These are phyloP conservation scores for Diaporthe helianthi DNA, from an alignment of 2,329 filamentous ascomycete species.

Conservation along the genomic window DNA sequence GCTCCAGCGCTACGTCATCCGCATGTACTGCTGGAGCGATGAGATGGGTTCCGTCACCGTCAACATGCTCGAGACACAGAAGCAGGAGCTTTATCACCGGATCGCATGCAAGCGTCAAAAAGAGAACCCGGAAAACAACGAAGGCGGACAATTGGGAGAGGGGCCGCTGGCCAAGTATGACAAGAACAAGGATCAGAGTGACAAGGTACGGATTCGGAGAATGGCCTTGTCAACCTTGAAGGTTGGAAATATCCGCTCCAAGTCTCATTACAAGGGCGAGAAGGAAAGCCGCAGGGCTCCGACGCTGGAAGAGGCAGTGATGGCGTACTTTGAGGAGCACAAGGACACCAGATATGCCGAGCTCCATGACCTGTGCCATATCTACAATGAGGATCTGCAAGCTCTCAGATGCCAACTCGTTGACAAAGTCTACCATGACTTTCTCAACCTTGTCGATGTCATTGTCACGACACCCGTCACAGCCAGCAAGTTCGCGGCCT, in stretches of 20 bases:
- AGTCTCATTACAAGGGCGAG: too few species aligned
- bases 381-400: neutral
- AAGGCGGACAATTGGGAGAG: too few species aligned
- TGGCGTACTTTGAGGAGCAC: neutral
- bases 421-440: neutral
- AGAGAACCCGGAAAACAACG: too few species aligned
- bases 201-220: too few species aligned
- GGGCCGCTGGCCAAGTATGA: neutral
- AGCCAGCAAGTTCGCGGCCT: conserved; percentile 17
- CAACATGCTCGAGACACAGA: neutral
- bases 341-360: neutral
- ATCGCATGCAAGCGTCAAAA: neutral
- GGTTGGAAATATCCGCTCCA: too few species aligned
- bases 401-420: neutral
- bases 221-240: too few species aligned
- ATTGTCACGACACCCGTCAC: neutral
- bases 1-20: neutral
- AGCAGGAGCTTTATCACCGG: neutral
- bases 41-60: too few species aligned
- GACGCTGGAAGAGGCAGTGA: neutral
- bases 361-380: neutral
- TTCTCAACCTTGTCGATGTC: neutral
- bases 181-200: too few species aligned
- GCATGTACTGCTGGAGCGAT: conserved; percentile 17
- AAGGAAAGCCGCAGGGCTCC: too few species aligned